Evolutionary conservation across 1,284 basidiomycete genomes (phyloP).

Genomic region (Naganishia sp.): DNA sequence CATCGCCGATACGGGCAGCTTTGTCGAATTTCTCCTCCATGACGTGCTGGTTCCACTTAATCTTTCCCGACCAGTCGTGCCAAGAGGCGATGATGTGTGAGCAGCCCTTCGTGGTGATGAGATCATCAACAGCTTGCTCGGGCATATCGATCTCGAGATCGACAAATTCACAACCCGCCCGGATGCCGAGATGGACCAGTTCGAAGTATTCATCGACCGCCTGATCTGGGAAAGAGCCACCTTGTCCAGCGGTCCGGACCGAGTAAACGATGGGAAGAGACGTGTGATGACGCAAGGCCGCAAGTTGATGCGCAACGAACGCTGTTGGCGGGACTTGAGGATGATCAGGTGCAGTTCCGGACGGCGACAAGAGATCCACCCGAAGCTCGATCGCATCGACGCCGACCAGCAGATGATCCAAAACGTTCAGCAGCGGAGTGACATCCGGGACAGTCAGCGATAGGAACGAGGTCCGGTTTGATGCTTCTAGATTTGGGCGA

Average conservation of each 20-base stretch:
- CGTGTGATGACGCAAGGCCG: constrained; percentile 74
- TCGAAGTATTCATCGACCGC: constrained; percentile 73
- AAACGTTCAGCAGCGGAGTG: constrained; percentile 66
- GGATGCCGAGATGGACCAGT: constrained; percentile 75
- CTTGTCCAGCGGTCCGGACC: constrained; percentile 82
- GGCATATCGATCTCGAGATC: constrained; percentile 86
- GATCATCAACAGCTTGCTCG: constrained; percentile 62
- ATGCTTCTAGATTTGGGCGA: constrained; percentile 61
- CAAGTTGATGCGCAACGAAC: constrained; percentile 81
- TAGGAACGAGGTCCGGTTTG: constrained; percentile 81
- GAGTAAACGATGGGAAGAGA: constrained; percentile 89
- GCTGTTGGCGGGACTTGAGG: constrained; percentile 66
- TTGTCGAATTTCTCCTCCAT: constrained; percentile 70
- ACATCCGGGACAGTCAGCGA: constrained; percentile 90
- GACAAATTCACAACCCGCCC: constrained; percentile 86
- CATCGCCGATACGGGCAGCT: constrained; percentile 73
- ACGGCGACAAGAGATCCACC: constrained; percentile 78
- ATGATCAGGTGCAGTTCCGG: constrained; percentile 50
- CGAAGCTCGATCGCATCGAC: constrained; percentile 91
- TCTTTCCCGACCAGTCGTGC: constrained; percentile 86
- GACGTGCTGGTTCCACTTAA: constrained; percentile 74
- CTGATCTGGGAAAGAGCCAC: constrained; percentile 85
- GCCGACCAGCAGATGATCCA: constrained; percentile 76
- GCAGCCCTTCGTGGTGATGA: constrained; percentile 67
- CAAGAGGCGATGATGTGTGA: constrained; percentile 87